phyloP scores from a whole-genome alignment of 1,284 basidiomycete species.

The Ceratobasidium papillatum region DNA sequence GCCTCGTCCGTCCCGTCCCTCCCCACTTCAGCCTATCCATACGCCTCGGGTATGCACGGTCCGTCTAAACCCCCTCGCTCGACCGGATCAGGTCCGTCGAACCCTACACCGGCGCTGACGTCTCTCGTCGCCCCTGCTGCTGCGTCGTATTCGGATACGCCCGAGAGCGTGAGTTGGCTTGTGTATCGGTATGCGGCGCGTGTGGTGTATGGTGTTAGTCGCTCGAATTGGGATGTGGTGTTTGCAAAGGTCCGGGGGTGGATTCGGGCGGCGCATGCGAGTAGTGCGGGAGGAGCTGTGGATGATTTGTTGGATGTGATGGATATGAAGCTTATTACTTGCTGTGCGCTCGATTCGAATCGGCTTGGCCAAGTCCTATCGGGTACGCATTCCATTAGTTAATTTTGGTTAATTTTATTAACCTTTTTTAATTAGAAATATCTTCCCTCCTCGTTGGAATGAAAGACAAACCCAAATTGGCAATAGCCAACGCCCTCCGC shows the following conservation, averaged over 20 bases:
- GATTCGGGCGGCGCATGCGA: conserved; percentile 65
- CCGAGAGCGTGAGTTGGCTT: conserved; percentile 45
- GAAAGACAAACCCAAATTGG: conserved; percentile 76
- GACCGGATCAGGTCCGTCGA: neutral
- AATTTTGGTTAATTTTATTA: conserved; percentile 41
- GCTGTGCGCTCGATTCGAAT: conserved; percentile 71
- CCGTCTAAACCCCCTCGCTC: conserved; percentile 15
- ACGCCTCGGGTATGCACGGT: conserved; percentile 11
- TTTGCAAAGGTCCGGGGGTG: conserved; percentile 76
- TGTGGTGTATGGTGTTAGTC: conserved; percentile 88
- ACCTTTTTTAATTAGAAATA: conserved; percentile 64
- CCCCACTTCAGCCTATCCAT: conserved; percentile 55
- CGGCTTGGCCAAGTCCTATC: conserved; percentile 73
- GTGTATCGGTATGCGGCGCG: conserved; percentile 63
- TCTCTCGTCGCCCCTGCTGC: conserved; percentile 39
- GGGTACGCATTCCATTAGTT: conserved; percentile 54
- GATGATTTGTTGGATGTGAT: conserved; percentile 70
- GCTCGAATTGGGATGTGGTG: conserved; percentile 89
- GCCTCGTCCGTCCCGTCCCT: conserved; percentile 55
- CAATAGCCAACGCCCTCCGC: conserved; percentile 77
- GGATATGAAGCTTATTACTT: conserved; percentile 78
- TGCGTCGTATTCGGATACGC: conserved; percentile 44
- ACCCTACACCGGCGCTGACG: conserved; percentile 24
- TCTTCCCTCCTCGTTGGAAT: conserved; percentile 87
- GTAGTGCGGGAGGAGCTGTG: conserved; percentile 46